phyloP scores from a whole-genome alignment of 108 stramenopile genomes.

The Chaetoceros tenuissimus region DNA sequence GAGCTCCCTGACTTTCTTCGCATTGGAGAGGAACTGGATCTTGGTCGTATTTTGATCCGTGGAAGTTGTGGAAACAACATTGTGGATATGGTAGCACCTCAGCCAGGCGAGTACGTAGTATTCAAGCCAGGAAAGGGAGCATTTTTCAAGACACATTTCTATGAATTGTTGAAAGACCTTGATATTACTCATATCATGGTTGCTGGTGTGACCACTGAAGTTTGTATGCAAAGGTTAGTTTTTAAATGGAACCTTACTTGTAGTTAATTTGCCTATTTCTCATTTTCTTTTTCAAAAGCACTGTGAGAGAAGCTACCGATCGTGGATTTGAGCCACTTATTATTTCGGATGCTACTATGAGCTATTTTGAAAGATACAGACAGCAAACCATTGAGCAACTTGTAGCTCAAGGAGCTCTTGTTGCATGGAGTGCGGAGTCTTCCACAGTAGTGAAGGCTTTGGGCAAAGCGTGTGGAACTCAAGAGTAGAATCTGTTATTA shows the following conservation, averaged over 20 bases:
- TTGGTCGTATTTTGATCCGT: constrained; percentile 48
- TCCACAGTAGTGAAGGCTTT: no score
- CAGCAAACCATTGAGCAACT: no score
- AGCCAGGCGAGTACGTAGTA: constrained; percentile 35
- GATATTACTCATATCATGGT: constrained; percentile 43
- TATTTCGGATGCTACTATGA: constrained; percentile 52
- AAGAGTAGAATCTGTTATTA: no score
- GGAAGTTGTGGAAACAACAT: constrained; percentile 58
- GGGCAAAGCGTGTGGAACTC: no score
- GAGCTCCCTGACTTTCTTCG: background rate
- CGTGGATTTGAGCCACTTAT: constrained; percentile 52
- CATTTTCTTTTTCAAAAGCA: no score
- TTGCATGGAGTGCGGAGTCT: no score
- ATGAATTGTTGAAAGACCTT: constrained; percentile 27
- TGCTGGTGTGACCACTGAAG: constrained; percentile 71
- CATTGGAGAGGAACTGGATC: constrained; percentile 29
- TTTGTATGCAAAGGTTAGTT: no score
- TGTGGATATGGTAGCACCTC: constrained; percentile 40
- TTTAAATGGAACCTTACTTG: no score
- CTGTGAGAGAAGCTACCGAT: constrained; percentile 70
- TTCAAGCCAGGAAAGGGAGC: constrained; percentile 74
- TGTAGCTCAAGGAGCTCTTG: no score
- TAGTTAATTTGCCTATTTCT: no score
- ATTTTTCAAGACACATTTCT: constrained; percentile 65
- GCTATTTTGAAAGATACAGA: constrained; percentile 65